Conservation (phyloP, 306 rosid genomes). For the Cucurbita argyrosperma region DNA sequence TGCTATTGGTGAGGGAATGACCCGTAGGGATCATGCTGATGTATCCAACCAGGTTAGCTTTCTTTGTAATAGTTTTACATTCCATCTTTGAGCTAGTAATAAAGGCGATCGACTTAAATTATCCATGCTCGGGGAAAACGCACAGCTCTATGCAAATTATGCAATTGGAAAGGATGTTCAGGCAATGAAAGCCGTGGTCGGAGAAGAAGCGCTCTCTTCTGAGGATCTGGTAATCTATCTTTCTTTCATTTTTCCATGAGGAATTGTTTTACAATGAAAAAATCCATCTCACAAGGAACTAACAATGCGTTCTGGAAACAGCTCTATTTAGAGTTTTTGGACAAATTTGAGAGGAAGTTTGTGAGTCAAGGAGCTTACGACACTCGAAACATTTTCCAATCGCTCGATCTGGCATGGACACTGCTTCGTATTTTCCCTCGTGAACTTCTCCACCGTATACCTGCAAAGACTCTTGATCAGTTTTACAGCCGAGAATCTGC, state of each 20-base stretch:
- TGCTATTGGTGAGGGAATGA: constrained; percentile 99
- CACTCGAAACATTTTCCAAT: constrained; percentile 95
- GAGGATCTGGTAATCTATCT: constrained; percentile 70
- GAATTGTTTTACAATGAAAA: not conserved
- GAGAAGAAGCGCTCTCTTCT: constrained; percentile 99
- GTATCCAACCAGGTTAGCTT: constrained; percentile 90
- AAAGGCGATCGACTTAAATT: constrained; percentile 5
- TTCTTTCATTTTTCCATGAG: not conserved
- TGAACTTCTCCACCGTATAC: constrained; percentile 98
- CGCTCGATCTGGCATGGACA: constrained; percentile 97
- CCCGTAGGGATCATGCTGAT: constrained; percentile 92
- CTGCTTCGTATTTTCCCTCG: constrained; percentile 97
- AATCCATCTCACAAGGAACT: constrained; percentile 6
- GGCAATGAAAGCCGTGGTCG: constrained; percentile 99
- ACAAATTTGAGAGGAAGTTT: constrained; percentile 96
- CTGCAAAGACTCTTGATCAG: constrained; percentile 86
- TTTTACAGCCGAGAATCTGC: constrained; percentile 84
- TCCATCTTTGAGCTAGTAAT: not conserved
- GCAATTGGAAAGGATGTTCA: constrained; percentile 99
- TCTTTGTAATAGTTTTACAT: not conserved
- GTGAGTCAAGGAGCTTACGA: constrained; percentile 95
- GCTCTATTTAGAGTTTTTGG: constrained; percentile 98
- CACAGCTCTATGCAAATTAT: constrained; percentile 95
- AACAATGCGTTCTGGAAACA: constrained; percentile 20
- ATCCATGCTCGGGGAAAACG: constrained; percentile 1